Evolutionary conservation across 306 rosid genomes (phyloP).

Genomic region (Prunus fruticosa): DNA sequence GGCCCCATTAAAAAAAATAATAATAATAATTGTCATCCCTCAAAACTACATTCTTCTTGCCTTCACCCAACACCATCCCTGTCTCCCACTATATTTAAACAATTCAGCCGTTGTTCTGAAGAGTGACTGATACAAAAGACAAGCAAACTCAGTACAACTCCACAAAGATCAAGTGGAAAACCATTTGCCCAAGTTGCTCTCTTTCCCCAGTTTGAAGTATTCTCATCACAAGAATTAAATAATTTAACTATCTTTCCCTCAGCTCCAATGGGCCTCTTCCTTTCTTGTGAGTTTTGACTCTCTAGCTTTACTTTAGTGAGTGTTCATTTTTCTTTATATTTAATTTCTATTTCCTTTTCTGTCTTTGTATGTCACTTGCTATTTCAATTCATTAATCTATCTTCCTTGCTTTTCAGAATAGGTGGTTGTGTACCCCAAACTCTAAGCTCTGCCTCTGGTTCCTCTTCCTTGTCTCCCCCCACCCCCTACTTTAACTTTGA

Average conservation of each 20-base stretch:
- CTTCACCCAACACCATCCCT: neutral
- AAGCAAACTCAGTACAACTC: neutral
- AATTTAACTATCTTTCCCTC: constrained; percentile 5
- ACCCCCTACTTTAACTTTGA: neutral
- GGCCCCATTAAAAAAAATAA: neutral
- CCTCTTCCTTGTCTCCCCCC: neutral
- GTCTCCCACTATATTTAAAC: constrained; percentile 15
- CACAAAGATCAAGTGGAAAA: constrained; percentile 15
- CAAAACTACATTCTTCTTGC: too few species aligned
- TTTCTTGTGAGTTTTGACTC: constrained; percentile 14
- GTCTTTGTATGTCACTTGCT: constrained; percentile 3
- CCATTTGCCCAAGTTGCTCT: constrained; percentile 19
- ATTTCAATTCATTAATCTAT: neutral
- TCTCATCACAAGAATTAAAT: neutral
- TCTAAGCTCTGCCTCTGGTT: too few species aligned
- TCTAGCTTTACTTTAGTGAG: neutral
- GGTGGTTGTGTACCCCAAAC: too few species aligned
- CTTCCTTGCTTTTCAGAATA: neutral
- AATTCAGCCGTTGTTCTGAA: neutral
- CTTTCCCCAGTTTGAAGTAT: constrained; percentile 13
- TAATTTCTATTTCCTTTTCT: neutral
- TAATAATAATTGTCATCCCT: too few species aligned
- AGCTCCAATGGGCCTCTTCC: neutral
- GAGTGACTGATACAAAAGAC: neutral
- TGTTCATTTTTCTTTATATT: neutral